Conservation (phyloP, 208 protist species). For the Jaenimonas drosophilae region DNA sequence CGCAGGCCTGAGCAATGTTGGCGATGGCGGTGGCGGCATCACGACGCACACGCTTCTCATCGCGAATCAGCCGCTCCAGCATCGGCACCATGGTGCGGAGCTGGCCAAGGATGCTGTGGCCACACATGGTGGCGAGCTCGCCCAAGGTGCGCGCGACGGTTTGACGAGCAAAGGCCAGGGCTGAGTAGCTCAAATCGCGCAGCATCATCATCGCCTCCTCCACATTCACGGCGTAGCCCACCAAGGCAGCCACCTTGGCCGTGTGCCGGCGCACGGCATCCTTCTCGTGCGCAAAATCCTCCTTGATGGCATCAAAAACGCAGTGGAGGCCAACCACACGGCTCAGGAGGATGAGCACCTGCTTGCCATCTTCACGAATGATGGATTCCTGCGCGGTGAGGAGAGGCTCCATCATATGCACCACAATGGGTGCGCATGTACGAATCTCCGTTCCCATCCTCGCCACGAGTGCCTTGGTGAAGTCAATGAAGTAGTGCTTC, state of each 20-base stretch:
- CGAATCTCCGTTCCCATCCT: constrained; percentile 96
- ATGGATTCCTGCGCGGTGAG: constrained; percentile 98
- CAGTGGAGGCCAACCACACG: constrained; percentile 97
- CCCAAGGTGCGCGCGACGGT: constrained; percentile 97
- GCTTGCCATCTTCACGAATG: constrained; percentile 97
- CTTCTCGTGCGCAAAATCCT: constrained; percentile 97
- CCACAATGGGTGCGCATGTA: constrained; percentile 97
- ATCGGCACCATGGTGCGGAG: constrained; percentile 93
- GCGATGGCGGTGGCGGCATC: constrained; percentile 95
- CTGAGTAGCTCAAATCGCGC: constrained; percentile 94
- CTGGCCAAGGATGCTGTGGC: constrained; percentile 96
- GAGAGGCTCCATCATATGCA: constrained; percentile 98
- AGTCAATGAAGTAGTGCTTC: constrained; percentile 97
- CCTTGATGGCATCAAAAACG: constrained; percentile 97
- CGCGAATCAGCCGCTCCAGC: constrained; percentile 93
- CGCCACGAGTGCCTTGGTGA: constrained; percentile 98
- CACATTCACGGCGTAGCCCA: constrained; percentile 95
- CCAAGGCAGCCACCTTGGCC: constrained; percentile 96
- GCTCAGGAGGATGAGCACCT: constrained; percentile 98
- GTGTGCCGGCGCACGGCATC: constrained; percentile 98
- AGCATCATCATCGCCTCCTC: constrained; percentile 95
- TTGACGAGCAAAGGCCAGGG: constrained; percentile 96
- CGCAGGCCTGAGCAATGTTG: constrained; percentile 94
- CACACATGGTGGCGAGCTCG: constrained; percentile 96
- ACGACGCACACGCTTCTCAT: constrained; percentile 93